Evolutionary conservation across 768 basidiomycete genomes (phyloP), one percentile per base, ranked within the genome.

Genomic region (Dioszegia hungarica): DNA sequence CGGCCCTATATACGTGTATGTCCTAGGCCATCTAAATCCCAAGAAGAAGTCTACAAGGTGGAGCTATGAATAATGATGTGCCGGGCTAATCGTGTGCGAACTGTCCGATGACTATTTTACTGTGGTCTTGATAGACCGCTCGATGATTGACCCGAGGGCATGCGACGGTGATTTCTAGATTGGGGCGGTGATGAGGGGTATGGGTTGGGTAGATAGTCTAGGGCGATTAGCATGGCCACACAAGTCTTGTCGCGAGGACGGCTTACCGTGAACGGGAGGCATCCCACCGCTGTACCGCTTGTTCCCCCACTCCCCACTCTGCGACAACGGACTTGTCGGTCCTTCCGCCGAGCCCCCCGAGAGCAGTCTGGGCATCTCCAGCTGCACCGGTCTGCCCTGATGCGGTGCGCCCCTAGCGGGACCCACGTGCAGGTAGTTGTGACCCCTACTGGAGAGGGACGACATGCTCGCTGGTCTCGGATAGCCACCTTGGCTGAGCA

Each of bases 371-470:
- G 68, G 68, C 64, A 69, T 66, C 28, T 58, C 49, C 3, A 66
- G 47, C 43, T 69, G 62, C 1, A 69, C 60, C 31, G 64, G 61
- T 53, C 68, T 49, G 15, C 68, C 68, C 43, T 63, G 61, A 59
- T 68, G 67, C 3, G 67, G 67, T 17, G 67, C 67, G 29, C 63
- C 52, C 15, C 67, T 59, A 2, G 61, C 59, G 1, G 61, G 63
- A 11, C 66, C 66, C 20, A 62, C 55, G 33, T 63, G 61, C 9
- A 66, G 43, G 53, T 62, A 61, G 24, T 61, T 50, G 19, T 33
- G 39, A 5, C 60, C 61, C 15, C 44, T 50, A 12, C 61, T 63
- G 12, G 59, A 45, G 6, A 68, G 24, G 0, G 63, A 64, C 11
- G 50, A 53, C 63, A 68, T 64, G n/a, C 56, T 59, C n/a, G 33